These are phyloP conservation scores for Saccharomycopsis guyanensis DNA, from an alignment of 805 yeast genomes.

Conservation along the genomic window DNA sequence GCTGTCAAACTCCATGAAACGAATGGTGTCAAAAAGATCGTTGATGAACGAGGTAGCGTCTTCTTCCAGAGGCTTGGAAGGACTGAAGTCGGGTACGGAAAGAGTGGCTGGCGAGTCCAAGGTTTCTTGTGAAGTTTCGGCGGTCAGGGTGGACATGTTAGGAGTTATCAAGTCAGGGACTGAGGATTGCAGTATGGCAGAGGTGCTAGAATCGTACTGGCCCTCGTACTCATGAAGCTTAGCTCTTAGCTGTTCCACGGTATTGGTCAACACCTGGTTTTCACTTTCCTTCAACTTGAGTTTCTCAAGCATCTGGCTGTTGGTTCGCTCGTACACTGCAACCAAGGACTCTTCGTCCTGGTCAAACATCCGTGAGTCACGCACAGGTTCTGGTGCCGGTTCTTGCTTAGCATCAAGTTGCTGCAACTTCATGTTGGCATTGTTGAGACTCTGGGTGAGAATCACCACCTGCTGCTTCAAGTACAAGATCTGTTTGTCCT, in stretches of 20 bases:
- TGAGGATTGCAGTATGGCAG: background rate
- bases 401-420: background rate
- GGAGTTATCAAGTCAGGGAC: background rate
- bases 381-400: background rate
- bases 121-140: background rate
- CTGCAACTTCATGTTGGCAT: background rate
- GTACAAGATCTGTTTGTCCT: background rate
- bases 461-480: background rate
- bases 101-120: background rate
- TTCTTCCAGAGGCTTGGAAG: background rate
- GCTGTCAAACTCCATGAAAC: conserved; percentile 8
- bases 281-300: conserved; percentile 18
- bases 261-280: conserved; percentile 11
- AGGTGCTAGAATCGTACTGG: background rate
- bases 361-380: background rate
- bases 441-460: background rate
- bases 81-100: background rate
- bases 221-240: background rate
- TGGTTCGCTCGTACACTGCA: conserved; percentile 15
- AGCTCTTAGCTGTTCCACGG: conserved; percentile 3
- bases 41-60: conserved; percentile 13
- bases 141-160: background rate
- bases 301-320: conserved; percentile 19
- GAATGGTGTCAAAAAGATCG: conserved; percentile 18
- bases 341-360: conserved; percentile 3